Base-by-base conservation (phyloP, 345 rosid species). In the Erucastrum elatum region DNA sequence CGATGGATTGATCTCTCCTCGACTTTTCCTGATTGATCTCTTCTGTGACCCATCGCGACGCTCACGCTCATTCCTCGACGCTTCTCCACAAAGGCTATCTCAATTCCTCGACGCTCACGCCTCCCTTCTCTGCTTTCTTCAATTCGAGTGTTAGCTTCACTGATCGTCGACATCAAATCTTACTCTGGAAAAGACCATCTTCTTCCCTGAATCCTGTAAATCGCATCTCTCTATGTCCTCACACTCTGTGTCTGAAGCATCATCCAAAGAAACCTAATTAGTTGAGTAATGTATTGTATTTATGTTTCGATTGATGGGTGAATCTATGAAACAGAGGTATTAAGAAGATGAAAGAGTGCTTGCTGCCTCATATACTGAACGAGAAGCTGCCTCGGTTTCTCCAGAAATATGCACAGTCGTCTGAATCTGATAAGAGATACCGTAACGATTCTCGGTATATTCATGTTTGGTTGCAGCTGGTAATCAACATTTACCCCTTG, bases 401-500 rank as follows among this genome's bases (percentile, higher is more conserved):
- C 59, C 97, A 94, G 80, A 92, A 88, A 82, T 92, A 98, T 69
- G 79, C 90, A 7, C 89, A 85, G 84, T 77, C 87, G 0, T 92
- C 92, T 80, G 87, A 89, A 75, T 83, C 91, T 27, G 97, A 94
- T 77, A 85, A 89, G 9, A 90, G 91, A 75, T 92, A 92, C 74
- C 77, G 76, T 68, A 87, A 94, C 75, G 98, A 92, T 82, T 79
- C 84, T 30, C 97, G 98, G 2, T 94, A 91, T 77, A 76, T 94
- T 74, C 97, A 94, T 64, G 90, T 94, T 70, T 94, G 98, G 98
- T 80, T 94, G 72, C 90, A 90, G 81, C 87, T 94, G 95, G 98
- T 92, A 89, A 78, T 26, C 15, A 5, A 25, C 56, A 4, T 33
- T 64, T 8, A 4, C 34, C 61, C 33, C 44, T 46, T 33, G 25